Evolutionary conservation across 495 filamentous ascomycete genomes (phyloP), one percentile per base, ranked within the genome.

Genomic region (Astrocystis sublimbata): DNA sequence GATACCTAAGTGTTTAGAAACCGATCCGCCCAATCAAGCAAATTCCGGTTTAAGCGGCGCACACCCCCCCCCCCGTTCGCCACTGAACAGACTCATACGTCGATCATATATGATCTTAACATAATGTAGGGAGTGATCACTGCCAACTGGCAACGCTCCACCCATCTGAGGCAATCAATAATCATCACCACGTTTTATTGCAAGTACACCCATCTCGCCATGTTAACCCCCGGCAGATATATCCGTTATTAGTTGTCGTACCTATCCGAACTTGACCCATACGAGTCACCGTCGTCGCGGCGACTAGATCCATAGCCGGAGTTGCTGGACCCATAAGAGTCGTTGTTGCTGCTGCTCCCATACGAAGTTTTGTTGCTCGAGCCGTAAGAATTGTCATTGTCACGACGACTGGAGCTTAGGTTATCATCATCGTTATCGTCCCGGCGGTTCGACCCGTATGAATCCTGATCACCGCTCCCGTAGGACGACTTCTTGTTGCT

Each of bases 281-380:
- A 71, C 24, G 31, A 55, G 31, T 57, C 24, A 12, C 46, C 63
- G 52, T 64, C 66, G 5, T 54, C 1, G 60, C 31, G 23, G 23
- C 23, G 13, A 47, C 65, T 35, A 10, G 41, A 26, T 8, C 65
- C 67, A 24, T 71, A 70, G 23, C 56, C 59, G 12, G 58, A 58
- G 43, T 67, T 66, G 59, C 57, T 50, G 6, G 65, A 69, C 38
- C 62, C 64, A 33, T 65, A 65, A 55, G 62, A 57, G 55, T 61
- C 36, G 9, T 28, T 65, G 23, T 23, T 41, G 7, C 42, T 41
- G 50, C 30, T 13, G 35, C n/a, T 21, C 6, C 13, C 21, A 17
- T 59, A 62, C 10, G 28, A 52, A 17, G 49, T 15, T 1, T 47
- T 63, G 45, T 61, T 66, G 10, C 53, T 12, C 15, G 67, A 69